Conservation (phyloP, 2,329 filamentous ascomycete genomes). For the Fusarium brevicatenulatum region DNA sequence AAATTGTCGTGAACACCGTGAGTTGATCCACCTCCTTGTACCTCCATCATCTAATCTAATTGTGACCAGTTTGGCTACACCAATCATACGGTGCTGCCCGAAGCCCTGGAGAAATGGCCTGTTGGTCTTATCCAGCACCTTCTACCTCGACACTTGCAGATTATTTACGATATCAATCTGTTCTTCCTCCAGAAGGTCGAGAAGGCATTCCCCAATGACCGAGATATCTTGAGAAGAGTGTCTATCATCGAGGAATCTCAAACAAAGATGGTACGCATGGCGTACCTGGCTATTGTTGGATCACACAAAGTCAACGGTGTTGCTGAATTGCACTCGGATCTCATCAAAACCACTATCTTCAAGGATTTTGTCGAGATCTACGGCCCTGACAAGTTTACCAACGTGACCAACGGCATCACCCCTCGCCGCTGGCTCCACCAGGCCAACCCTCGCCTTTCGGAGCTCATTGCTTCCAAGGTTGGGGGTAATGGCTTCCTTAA, state of each 20-base stretch:
- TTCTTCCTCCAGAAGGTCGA: conserved; percentile 93
- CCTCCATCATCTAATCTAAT: conserved; percentile 30
- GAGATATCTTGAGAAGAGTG: conserved; percentile 85
- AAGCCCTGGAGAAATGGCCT: conserved; percentile 98
- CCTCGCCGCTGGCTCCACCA: conserved; percentile 97
- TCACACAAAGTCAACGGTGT: conserved; percentile 99
- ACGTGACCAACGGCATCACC: conserved; percentile 98
- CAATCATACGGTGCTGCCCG: conserved; percentile 97
- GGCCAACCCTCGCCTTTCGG: conserved; percentile 91
- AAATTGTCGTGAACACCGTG: conserved; percentile 75
- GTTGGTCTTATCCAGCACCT: conserved; percentile 92
- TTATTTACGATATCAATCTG: conserved; percentile 98
- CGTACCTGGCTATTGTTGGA: conserved; percentile 91
- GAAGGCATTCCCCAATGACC: conserved; percentile 87
- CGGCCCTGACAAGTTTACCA: conserved; percentile 96
- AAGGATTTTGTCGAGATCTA: conserved; percentile 98
- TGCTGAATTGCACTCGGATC: conserved; percentile 94
- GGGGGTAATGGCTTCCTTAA: conserved; percentile 88
- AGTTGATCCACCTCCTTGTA: conserved; percentile 43
- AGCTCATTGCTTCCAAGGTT: conserved; percentile 89
- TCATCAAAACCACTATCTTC: conserved; percentile 99
- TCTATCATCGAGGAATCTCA: conserved; percentile 98
- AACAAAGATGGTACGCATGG: conserved; percentile 99
- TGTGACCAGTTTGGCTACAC: conserved; percentile 84
- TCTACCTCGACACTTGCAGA: conserved; percentile 91